Percentiles rank a stretch among this genome's conserved stretches.
These are phyloP conservation scores for Kondoa subrosea DNA, from an alignment of 768 basidiomycete species.

Conservation along the genomic window DNA sequence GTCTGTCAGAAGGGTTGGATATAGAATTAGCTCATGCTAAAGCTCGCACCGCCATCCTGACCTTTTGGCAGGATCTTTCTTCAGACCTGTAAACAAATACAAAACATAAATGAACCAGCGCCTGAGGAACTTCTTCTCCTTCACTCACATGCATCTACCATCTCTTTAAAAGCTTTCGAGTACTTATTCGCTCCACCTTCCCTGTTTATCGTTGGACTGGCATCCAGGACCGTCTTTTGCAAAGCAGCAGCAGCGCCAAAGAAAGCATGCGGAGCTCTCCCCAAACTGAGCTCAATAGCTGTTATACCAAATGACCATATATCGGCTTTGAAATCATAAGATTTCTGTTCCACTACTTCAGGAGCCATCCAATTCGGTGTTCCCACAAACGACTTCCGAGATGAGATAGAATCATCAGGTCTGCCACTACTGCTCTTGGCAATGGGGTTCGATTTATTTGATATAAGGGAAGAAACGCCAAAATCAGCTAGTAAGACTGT, in stretches of 20 bases:
- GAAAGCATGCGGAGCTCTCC: slow-evolving; percentile 65
- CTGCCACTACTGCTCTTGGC: not conserved
- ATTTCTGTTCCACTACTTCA: slow-evolving; percentile 66
- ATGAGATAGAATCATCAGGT: slow-evolving; percentile 52
- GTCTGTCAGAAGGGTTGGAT: slow-evolving; percentile 36
- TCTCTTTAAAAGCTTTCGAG: slow-evolving; percentile 62
- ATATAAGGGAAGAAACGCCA: slow-evolving; percentile 71
- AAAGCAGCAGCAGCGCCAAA: slow-evolving; percentile 58
- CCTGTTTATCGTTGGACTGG: slow-evolving; percentile 58
- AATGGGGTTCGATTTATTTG: slow-evolving; percentile 36
- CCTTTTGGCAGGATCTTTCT: slow-evolving; percentile 69
- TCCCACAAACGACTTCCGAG: slow-evolving; percentile 80
- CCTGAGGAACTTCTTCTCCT: not conserved
- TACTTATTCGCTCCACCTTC: slow-evolving; percentile 56
- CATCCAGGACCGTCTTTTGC: slow-evolving; percentile 63
- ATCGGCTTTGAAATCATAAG: slow-evolving; percentile 61
- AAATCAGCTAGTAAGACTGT: slow-evolving; percentile 73
- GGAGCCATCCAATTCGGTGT: slow-evolving; percentile 99
- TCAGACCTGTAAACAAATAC: slow-evolving; percentile 33
- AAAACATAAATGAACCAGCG: not conserved
- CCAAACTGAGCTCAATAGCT: slow-evolving; percentile 73
- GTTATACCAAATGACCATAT: slow-evolving; percentile 96
- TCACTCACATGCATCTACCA: slow-evolving; percentile 50
- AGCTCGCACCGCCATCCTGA: slow-evolving; percentile 25
- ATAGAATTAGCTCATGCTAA: slow-evolving; percentile 2